A percentile compares a stretch with the other conserved stretches of the same genome.
These are phyloP conservation scores for Oenanthe javanica DNA, from an alignment of 140 eudicot genomes.

Conservation along the genomic window DNA sequence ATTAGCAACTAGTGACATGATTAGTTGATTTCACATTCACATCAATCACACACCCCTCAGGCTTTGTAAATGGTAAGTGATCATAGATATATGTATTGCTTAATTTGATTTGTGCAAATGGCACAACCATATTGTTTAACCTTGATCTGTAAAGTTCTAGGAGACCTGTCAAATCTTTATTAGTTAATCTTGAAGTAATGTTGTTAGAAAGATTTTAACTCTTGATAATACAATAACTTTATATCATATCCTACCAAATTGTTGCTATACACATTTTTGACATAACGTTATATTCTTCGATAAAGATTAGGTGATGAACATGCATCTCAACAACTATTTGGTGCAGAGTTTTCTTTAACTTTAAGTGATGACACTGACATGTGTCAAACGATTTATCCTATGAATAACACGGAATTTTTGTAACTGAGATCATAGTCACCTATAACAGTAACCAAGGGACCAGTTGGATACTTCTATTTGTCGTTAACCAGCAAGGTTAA, in stretches of 20 bases:
- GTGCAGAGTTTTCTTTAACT: constrained; percentile 57
- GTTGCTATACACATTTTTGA: not conserved
- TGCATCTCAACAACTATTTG: constrained; percentile 85
- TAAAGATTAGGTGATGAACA: constrained; percentile 50
- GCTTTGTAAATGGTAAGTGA: no score
- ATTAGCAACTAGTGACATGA: not conserved
- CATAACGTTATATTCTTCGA: not conserved
- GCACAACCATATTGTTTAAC: not conserved
- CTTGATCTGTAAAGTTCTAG: not conserved
- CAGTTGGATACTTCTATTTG: constrained; percentile 28
- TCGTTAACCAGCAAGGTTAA: not conserved
- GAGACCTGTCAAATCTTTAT: not conserved
- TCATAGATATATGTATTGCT: not conserved
- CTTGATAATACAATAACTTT: not conserved
- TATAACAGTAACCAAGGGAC: constrained; percentile 21
- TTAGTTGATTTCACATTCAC: not conserved
- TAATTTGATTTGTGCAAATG: not conserved
- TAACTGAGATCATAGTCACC: constrained; percentile 27
- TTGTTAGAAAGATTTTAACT: not conserved
- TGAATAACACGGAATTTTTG: constrained; percentile 7
- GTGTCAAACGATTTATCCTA: constrained; percentile 39
- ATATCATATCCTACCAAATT: not conserved
- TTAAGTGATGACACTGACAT: constrained; percentile 51
- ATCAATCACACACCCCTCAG: no score
- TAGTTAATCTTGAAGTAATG: not conserved